Evolutionary conservation across 2,329 filamentous ascomycete genomes (phyloP), one percentile per base, ranked within the genome.

Genomic region (Nemania diffusa): DNA sequence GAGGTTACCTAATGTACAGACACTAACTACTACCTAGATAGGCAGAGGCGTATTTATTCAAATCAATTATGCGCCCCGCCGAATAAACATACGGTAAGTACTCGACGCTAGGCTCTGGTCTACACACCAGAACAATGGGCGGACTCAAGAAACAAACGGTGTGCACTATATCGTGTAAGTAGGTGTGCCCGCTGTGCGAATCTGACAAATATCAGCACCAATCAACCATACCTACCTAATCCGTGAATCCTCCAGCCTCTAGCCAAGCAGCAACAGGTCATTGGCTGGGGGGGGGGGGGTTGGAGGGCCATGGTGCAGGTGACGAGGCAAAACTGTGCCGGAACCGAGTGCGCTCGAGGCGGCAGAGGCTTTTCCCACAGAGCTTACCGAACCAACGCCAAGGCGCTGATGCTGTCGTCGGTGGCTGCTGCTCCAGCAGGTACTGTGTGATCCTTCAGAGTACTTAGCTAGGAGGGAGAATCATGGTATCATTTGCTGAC

Each of bases 141-240:
- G n/a, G n/a, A n/a, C n/a, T n/a, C n/a, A 40, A 40, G 15, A 40
- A 59, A 40, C 8, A 50, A 48, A 50, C 56, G 48, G n/a, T n/a
- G n/a, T n/a, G n/a, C n/a, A n/a, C n/a, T n/a, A n/a, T n/a, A n/a
- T n/a, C n/a, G 34, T 17, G 24, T 20, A 27, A 13, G n/a, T 46
- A 27, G 46, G 15, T 22, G 37, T 55, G 13, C 15, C 11, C 48
- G 34, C 58, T 53, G n/a, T 29, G 15, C 22, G 24, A 20, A 61
- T 32, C 26, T 63, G 53, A 63, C 52, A 52, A 57, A 57, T 57
- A 61, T 27, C 37, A 32, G 9, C 48, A 32, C 24, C 48, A 61
- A 44, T 34, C 46, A 44, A 44, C 20, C 29, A 50, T 4, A 26
- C 32, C 24, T 42, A 32, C 37, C 24, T 32, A 42, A 56, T 22